phyloP scores from a whole-genome alignment of 176 grass and related monocot genomes.

The Ensete glaucum region DNA sequence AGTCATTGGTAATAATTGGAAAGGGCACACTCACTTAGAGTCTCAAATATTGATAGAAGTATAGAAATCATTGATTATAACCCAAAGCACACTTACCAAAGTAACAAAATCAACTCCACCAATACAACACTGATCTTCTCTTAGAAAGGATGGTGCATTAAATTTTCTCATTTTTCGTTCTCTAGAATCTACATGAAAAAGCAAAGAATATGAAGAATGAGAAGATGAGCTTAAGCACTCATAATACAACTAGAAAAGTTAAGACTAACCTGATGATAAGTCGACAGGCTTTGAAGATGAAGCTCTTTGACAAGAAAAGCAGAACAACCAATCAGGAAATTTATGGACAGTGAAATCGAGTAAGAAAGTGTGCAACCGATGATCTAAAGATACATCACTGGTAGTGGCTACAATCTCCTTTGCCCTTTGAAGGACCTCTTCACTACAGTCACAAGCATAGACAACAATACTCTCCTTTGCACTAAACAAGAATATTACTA shows the following conservation, averaged over 20 bases:
- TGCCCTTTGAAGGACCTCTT: slow-evolving; percentile 72
- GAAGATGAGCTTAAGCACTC: slow-evolving; percentile 11
- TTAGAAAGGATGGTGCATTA: slow-evolving; percentile 5
- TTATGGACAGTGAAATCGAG: slow-evolving; percentile 52
- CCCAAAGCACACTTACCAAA: slow-evolving; percentile 35
- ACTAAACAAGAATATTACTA: slow-evolving; percentile 38
- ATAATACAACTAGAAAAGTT: not conserved
- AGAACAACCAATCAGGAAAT: slow-evolving; percentile 91
- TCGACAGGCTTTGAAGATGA: slow-evolving; percentile 20
- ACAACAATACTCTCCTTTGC: slow-evolving; percentile 49
- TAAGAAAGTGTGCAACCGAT: slow-evolving; percentile 54
- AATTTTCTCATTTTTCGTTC: slow-evolving; percentile 26
- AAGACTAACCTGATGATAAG: slow-evolving; percentile 22
- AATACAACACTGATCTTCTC: slow-evolving; percentile 50
- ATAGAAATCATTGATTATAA: not conserved
- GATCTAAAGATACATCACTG: slow-evolving; percentile 27
- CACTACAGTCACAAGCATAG: slow-evolving; percentile 95
- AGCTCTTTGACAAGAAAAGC: slow-evolving; percentile 48
- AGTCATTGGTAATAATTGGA: not conserved
- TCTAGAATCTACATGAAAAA: slow-evolving; percentile 35
- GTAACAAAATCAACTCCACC: slow-evolving; percentile 77
- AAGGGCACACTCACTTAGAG: not conserved
- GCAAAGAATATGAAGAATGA: not conserved
- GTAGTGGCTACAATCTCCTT: slow-evolving; percentile 53
- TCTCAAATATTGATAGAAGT: not conserved